phyloP scores from a whole-genome alignment of 1,139 yeast species.

The Yarrowia galli region DNA sequence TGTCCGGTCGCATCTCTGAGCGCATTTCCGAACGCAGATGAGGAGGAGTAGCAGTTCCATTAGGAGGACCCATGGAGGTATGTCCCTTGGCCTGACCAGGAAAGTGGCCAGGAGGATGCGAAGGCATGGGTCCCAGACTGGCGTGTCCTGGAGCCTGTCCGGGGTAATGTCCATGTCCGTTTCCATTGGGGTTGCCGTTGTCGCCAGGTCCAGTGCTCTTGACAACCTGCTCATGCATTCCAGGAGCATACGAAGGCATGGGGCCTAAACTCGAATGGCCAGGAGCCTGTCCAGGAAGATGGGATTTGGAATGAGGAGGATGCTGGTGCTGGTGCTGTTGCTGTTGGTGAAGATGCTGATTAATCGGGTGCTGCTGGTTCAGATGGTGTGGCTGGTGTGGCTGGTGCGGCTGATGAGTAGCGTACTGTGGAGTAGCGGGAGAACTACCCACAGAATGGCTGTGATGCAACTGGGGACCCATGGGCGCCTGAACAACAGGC shows the following conservation, averaged over 20 bases:
- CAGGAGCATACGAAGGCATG: conserved; percentile 31
- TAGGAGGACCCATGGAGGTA: background rate
- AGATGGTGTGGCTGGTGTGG: background rate
- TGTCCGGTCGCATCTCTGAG: background rate
- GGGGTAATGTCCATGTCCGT: conserved; percentile 28
- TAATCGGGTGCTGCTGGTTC: background rate
- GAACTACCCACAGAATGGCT: conserved; percentile 9
- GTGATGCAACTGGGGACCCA: conserved; percentile 8
- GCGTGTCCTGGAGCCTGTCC: conserved; percentile 28
- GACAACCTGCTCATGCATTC: conserved; percentile 8
- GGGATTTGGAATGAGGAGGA: background rate
- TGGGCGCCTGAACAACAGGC: conserved; percentile 18
- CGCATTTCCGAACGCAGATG: background rate
- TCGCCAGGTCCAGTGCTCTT: background rate
- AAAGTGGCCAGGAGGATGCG: conserved; percentile 27
- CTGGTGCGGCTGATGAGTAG: background rate
- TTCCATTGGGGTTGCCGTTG: background rate
- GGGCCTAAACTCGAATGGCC: conserved; percentile 25
- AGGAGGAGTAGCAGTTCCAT: background rate
- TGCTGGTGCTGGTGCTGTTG: background rate
- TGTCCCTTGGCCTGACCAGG: conserved; percentile 1
- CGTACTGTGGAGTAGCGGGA: conserved; percentile 18
- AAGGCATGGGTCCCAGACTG: conserved; percentile 30
- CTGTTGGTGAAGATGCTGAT: background rate
- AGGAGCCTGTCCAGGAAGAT: conserved; percentile 24